Evolutionary conservation across 805 yeast genomes (phyloP).

Genomic region (Saturnispora bothae): DNA sequence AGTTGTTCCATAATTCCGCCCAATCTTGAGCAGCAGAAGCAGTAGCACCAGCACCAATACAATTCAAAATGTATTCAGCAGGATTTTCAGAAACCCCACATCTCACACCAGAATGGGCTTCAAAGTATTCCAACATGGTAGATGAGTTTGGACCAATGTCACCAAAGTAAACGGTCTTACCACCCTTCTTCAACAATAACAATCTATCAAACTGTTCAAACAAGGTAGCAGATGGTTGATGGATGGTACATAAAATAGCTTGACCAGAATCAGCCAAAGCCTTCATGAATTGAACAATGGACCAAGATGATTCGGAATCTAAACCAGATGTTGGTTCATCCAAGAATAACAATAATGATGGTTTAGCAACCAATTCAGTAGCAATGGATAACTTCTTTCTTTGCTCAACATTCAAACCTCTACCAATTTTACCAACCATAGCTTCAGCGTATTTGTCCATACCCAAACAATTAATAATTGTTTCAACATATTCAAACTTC

Average conservation of each 20-base stretch:
- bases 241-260: slow-evolving; percentile 46
- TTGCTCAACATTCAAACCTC: slow-evolving; percentile 44
- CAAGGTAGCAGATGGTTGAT: slow-evolving; percentile 38
- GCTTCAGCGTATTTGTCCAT: slow-evolving; percentile 42
- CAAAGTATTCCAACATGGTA: slow-evolving; percentile 36
- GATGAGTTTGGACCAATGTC: slow-evolving; percentile 38
- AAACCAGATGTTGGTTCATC: slow-evolving; percentile 55
- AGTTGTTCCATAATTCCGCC: slow-evolving; percentile 49
- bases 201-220: slow-evolving; percentile 35
- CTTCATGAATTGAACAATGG: slow-evolving; percentile 41
- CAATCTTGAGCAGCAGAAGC: slow-evolving; percentile 51
- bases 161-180: slow-evolving; percentile 43
- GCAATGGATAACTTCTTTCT: slow-evolving; percentile 44
- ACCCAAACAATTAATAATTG: slow-evolving; percentile 29
- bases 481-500: slow-evolving; percentile 34
- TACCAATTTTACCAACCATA: slow-evolving; percentile 35
- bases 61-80: slow-evolving; percentile 64
- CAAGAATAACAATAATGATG: slow-evolving; percentile 40
- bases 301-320: slow-evolving; percentile 49
- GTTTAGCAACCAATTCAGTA: slow-evolving; percentile 45
- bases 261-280: slow-evolving; percentile 42
- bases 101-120: slow-evolving; percentile 47
- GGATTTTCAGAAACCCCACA: slow-evolving; percentile 59
- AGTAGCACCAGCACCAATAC: slow-evolving; percentile 77
- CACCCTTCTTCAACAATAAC: slow-evolving; percentile 40